A percentile compares a stretch with the other conserved stretches of the same genome.
Conservation (phyloP, 1,284 basidiomycete genomes). For the Coniophora puteana region DNA sequence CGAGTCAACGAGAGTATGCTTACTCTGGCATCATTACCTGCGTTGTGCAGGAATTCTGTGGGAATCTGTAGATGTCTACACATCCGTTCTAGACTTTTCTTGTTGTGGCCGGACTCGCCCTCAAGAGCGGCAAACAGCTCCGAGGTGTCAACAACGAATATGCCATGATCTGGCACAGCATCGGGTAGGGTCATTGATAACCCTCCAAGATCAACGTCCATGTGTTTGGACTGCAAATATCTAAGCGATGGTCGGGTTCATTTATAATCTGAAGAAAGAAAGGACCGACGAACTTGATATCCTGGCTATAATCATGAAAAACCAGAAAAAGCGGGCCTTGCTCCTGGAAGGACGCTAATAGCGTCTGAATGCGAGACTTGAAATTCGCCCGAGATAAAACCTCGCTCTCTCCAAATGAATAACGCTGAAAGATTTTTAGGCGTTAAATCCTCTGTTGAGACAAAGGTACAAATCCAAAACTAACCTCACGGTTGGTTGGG, state of each 20-base stretch:
- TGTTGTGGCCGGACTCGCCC: slow-evolving; percentile 50
- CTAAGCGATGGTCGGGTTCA: slow-evolving; percentile 27
- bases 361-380: slow-evolving; percentile 45
- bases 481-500: slow-evolving; percentile 55
- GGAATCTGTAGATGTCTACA: slow-evolving; percentile 59
- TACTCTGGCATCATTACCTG: slow-evolving; percentile 82
- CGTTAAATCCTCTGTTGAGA: no score
- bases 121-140: slow-evolving; percentile 69
- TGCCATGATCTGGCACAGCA: slow-evolving; percentile 41
- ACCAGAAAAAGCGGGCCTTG: slow-evolving; percentile 71
- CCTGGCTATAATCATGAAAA: slow-evolving; percentile 73
- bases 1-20: slow-evolving; percentile 20
- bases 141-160: slow-evolving; percentile 70
- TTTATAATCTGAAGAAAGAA: background rate
- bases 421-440: slow-evolving; percentile 43
- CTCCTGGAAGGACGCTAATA: slow-evolving; percentile 40
- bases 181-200: slow-evolving; percentile 57
- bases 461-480: slow-evolving; percentile 11
- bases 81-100: slow-evolving; percentile 51
- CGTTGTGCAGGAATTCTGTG: slow-evolving; percentile 67
- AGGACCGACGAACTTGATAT: slow-evolving; percentile 55
- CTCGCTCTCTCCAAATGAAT: slow-evolving; percentile 61
- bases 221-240: slow-evolving; percentile 44
- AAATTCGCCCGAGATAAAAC: slow-evolving; percentile 47
- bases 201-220: slow-evolving; percentile 52